phyloP scores from a whole-genome alignment of 225 moss, liverwort and hornwort species.

The Asterella californica region DNA sequence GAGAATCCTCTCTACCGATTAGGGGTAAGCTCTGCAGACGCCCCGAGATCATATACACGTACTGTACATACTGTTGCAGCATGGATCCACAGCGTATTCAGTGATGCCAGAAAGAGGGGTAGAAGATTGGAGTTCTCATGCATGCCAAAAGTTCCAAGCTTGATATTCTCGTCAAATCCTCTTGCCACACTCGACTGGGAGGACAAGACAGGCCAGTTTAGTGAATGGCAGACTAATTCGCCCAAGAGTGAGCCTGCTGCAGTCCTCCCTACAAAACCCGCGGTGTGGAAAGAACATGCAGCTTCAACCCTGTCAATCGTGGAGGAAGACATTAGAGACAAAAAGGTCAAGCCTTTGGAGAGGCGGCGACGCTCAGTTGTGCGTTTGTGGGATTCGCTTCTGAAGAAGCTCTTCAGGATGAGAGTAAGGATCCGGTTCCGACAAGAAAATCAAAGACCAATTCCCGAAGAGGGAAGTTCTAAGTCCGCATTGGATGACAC shows the following conservation, averaged over 20 bases:
- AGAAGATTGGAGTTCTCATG: not conserved
- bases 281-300: not conserved
- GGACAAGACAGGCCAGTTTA: not conserved
- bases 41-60: not conserved
- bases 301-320: not conserved
- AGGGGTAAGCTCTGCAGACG: not conserved
- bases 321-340: not conserved
- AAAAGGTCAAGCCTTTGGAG: too few species aligned
- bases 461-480: not conserved
- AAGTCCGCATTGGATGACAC: too few species aligned
- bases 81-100: too few species aligned
- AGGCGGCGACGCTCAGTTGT: not conserved
- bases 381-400: constrained; percentile 17
- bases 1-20: not conserved
- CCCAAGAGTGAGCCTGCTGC: not conserved
- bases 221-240: not conserved
- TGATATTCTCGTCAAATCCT: not conserved
- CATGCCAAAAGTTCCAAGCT: not conserved
- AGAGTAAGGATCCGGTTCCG: constrained; percentile 2
- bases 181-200: not conserved
- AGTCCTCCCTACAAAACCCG: not conserved
- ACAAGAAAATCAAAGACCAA: not conserved
- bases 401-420: constrained; percentile 17
- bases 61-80: not conserved
- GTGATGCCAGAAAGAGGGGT: not conserved